Evolutionary conservation across 257 asterid genomes (phyloP), one percentile per base, ranked within the genome.

Genomic region (Scutellaria minor): DNA sequence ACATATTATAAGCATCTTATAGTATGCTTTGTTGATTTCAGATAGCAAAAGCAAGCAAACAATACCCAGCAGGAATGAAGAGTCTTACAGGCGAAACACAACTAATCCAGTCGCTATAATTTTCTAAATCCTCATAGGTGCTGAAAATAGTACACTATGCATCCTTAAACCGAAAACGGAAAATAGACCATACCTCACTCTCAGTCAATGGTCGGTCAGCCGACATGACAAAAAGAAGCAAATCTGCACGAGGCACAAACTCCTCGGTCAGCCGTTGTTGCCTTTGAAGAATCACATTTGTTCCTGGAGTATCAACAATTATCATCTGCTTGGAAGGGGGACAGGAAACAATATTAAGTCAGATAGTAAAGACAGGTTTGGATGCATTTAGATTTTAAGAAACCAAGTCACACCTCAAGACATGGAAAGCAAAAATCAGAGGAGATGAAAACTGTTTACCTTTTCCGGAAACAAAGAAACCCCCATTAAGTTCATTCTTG

Each of bases 251-350:
- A 56, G 99, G 99, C 80, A 95, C 94, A 83, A 95, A 95, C 77
- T 92, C 99, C 85, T 95, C 99, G 0, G 99, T 95, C 68, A 95
- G 85, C 54, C 88, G 92, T 78, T 95, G 99, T 82, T 95, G 99
- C 83, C 99, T 89, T 83, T 95, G 97, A 79, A 95, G 96, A 82
- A 95, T 95, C 86, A 95, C 99, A 85, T 95, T 95, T 39, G 99
- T 95, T 74, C 99, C 98, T 80, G 99, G 99, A 61, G 99, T 95
- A 80, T 95, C 99, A 59, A 92, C 98, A 74, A 95, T 85, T 75
- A 87, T 81, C 97, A 95, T 95, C 99, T 95, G 94, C 77, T 77
- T 69, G 74, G 76, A 57, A 41, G 64, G 52, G 73, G 75, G 55
- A 68, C 47, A 63, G 58, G 68, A 79, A 66, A 46, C 59, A 68